A percentile compares a stretch with the other conserved stretches of the same genome.
Evolutionary conservation across 805 yeast genomes (phyloP).

Genomic region (Monosporozyma solicola): DNA sequence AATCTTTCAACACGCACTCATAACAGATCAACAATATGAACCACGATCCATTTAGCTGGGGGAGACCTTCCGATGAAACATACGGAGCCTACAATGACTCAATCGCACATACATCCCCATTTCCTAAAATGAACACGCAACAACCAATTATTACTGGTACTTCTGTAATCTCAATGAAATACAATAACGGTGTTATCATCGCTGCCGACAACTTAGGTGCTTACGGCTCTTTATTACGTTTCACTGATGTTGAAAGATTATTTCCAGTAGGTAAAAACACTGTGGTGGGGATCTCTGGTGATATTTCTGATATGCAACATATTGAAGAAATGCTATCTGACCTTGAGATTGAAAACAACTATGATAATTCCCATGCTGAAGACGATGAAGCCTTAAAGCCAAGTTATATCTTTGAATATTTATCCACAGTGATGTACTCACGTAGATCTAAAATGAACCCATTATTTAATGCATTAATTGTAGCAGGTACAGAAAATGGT

Average conservation of each 20-base stretch:
- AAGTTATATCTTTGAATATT: conserved; percentile 79
- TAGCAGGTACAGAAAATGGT: conserved; percentile 74
- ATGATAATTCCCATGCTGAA: conserved; percentile 45
- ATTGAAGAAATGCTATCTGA: conserved; percentile 67
- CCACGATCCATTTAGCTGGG: conserved; percentile 94
- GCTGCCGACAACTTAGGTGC: conserved; percentile 95
- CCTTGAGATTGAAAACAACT: conserved; percentile 66
- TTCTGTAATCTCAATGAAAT: conserved; percentile 86
- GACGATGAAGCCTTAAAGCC: conserved; percentile 64
- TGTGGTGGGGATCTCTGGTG: conserved; percentile 91
- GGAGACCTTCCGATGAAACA: conserved; percentile 75
- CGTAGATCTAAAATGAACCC: conserved; percentile 94
- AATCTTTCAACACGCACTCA: background rate
- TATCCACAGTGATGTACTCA: conserved; percentile 73
- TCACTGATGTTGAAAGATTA: conserved; percentile 77
- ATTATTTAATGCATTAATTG: conserved; percentile 87
- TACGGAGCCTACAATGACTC: conserved; percentile 74
- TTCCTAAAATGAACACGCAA: conserved; percentile 81
- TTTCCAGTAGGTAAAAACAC: conserved; percentile 77
- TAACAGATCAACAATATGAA: conserved; percentile 46
- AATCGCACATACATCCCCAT: conserved; percentile 58
- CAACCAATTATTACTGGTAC: conserved; percentile 96
- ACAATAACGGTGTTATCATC: conserved; percentile 78
- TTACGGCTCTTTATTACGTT: conserved; percentile 86
- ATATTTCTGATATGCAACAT: conserved; percentile 86